Conservation (phyloP, 1,139 yeast species). For the Sugiyamaella pinicola region DNA sequence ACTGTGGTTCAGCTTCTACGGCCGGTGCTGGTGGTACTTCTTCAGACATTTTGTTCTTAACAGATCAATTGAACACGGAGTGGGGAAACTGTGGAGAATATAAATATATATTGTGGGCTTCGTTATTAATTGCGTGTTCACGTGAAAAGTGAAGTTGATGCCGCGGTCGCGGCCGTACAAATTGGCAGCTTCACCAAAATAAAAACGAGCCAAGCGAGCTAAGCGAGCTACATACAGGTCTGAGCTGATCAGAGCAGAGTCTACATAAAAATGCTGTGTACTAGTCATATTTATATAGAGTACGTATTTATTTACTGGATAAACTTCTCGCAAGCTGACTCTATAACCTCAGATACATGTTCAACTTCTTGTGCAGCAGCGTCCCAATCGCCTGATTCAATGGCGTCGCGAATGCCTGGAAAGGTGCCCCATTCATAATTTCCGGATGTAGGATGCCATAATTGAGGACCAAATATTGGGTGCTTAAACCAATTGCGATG, state of each 20-base stretch:
- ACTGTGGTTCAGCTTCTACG: neutral
- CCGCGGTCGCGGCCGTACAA: neutral
- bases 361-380: constrained; percentile 49
- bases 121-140: constrained; percentile 7
- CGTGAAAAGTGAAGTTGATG: neutral
- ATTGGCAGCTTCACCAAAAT: too few species aligned
- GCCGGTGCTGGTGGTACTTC: neutral
- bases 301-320: constrained; percentile 8
- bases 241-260: neutral
- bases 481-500: constrained; percentile 70
- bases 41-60: constrained; percentile 13
- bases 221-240: neutral
- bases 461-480: constrained; percentile 68
- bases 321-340: constrained; percentile 6
- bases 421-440: constrained; percentile 64
- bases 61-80: neutral
- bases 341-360: constrained; percentile 7
- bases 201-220: neutral
- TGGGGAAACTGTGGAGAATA: too few species aligned
- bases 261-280: neutral
- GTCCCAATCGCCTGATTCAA: constrained; percentile 53
- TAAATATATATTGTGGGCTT: constrained; percentile 1
- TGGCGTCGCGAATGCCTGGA: constrained; percentile 72
- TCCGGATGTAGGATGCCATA: constrained; percentile 54
- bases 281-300: neutral